These are phyloP conservation scores for Marasmius fiardii DNA, from an alignment of 1,284 basidiomycete species.

Conservation along the genomic window DNA sequence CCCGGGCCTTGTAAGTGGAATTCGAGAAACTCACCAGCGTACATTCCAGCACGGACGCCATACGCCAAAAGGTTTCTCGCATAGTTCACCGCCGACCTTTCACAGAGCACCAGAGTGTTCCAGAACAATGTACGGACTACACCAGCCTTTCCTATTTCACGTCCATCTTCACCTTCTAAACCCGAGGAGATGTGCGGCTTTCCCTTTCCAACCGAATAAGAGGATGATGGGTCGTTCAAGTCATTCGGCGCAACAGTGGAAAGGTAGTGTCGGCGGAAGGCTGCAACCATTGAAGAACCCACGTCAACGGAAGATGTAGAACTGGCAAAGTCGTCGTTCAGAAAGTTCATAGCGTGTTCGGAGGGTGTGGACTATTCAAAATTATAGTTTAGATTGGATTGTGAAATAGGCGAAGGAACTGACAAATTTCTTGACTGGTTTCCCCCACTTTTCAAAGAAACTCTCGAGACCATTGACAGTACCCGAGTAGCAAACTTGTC, in stretches of 20 bases:
- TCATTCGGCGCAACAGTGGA: slow-evolving; percentile 14
- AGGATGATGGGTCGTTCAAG: not conserved
- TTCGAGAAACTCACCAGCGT: slow-evolving; percentile 32
- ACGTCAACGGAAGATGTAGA: not conserved
- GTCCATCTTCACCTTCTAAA: slow-evolving; percentile 8
- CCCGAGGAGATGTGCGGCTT: slow-evolving; percentile 1
- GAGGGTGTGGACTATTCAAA: slow-evolving; percentile 30
- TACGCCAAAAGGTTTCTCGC: slow-evolving; percentile 55
- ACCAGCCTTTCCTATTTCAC: slow-evolving; percentile 23
- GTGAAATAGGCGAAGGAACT: slow-evolving; percentile 15
- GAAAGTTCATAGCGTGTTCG: slow-evolving; percentile 40
- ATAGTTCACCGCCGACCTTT: slow-evolving; percentile 34
- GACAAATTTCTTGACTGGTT: slow-evolving; percentile 33
- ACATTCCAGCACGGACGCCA: slow-evolving; percentile 61
- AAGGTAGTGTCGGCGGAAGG: slow-evolving; percentile 32
- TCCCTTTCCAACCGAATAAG: not conserved
- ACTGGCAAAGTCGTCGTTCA: slow-evolving; percentile 42
- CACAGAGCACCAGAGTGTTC: slow-evolving; percentile 33
- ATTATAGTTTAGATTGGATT: not conserved
- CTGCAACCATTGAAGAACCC: slow-evolving; percentile 15
- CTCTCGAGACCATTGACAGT: slow-evolving; percentile 37
- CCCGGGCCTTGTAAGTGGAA: not conserved
- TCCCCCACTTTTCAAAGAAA: slow-evolving; percentile 35
- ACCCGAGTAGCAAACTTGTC: slow-evolving; percentile 42
- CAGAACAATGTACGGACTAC: slow-evolving; percentile 27